Base-by-base conservation (phyloP, 768 basidiomycete species). In the Podaxis mareebaensis region DNA sequence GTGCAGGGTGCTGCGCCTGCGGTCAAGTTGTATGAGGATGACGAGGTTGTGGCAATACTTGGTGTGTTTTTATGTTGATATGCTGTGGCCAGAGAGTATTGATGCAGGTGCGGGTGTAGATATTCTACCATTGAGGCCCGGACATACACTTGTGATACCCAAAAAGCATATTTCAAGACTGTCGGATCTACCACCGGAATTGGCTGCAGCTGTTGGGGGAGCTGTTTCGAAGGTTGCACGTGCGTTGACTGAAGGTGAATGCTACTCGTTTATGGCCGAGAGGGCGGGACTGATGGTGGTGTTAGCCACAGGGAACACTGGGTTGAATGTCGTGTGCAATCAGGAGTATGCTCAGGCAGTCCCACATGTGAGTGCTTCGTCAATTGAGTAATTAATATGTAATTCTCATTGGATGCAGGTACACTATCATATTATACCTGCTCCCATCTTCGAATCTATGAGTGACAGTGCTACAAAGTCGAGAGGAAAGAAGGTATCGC, bases 261-360 rank as follows among this genome's bases (percentile, higher is more conserved):
- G 2, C 7, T 42, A n/a, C 24, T 55, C 12, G 53, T 49, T 39
- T 48, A 4, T 38, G 13, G 24, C 6, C 6, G n/a, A 13, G 39
- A 44, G 51, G 17, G 33, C 15, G 4, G 30, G 30, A 48, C 30
- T n/a, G 8, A 42, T 2, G 10, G 30, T 48, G 28, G 42, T 36
- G 22, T 4, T 60, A 90, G 89, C 84, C 1, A 67, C 90, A 26
- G 78, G 83, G 11, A 87, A 90, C 66, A 88, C 87, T 15, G 88
- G 79, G 6, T 76, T 92, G 53, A 92, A 91, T 69, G 83, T 92
- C 5, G 90, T 91, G 3, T 90, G 89, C 68, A 91, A 91, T 70
- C 90, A 92, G 69, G 90, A 91, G 72, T 92, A 92, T 67, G 90
- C 90, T 0, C 90, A 92, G 70, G 88, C 87, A 3, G 88, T 92